These are phyloP conservation scores for Pseudopyricularia javanii DNA, from an alignment of 2,329 filamentous ascomycete species.

Conservation along the genomic window DNA sequence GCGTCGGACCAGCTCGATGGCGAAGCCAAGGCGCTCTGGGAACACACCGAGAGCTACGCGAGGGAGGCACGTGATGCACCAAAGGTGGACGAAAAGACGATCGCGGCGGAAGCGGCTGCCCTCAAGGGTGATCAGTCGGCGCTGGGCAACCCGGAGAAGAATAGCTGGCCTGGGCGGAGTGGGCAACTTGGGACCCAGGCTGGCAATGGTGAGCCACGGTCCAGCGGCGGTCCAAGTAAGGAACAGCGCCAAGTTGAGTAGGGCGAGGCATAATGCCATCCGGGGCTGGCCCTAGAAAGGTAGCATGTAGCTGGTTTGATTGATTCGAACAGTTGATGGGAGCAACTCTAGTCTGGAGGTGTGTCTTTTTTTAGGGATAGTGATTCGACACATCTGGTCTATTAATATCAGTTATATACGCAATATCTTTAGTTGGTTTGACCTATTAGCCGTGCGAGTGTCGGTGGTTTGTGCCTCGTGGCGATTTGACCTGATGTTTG, in stretches of 20 bases:
- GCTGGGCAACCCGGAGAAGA: neutral
- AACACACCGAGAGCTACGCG: constrained; percentile 1
- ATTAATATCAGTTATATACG: too few species aligned
- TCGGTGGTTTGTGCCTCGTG: too few species aligned
- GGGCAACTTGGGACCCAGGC: neutral
- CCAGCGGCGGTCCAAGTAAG: neutral
- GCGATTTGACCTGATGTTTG: too few species aligned
- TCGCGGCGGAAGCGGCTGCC: neutral
- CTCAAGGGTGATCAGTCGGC: neutral
- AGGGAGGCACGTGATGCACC: neutral
- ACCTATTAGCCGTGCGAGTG: too few species aligned
- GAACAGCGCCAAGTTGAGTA: neutral
- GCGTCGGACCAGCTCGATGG: neutral
- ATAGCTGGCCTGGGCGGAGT: neutral
- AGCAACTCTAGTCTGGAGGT: too few species aligned
- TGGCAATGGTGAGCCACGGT: neutral
- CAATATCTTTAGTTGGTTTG: too few species aligned
- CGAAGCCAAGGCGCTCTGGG: neutral
- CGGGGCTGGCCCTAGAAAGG: neutral
- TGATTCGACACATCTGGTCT: too few species aligned
- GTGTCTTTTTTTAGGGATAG: too few species aligned
- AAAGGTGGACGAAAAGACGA: neutral
- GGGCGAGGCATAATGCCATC: neutral
- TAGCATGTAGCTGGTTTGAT: too few species aligned
- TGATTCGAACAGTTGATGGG: too few species aligned